Percentiles rank a stretch among this genome's conserved stretches.
phyloP scores from a whole-genome alignment of 2,329 filamentous ascomycete genomes.

The Paecilomyces formosus region DNA sequence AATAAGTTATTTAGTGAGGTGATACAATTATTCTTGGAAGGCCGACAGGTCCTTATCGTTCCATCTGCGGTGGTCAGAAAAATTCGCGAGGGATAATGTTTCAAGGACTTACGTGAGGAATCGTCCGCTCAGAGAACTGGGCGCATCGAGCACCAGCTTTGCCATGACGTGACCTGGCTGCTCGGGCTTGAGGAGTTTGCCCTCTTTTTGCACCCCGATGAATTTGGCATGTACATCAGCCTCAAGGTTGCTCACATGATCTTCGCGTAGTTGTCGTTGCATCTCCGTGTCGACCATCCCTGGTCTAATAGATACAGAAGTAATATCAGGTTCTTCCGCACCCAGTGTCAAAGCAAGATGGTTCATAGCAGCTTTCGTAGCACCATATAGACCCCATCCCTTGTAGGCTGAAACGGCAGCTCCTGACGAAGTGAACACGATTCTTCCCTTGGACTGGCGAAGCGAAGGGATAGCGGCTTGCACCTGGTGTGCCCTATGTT shows the following conservation, averaged over 20 bases:
- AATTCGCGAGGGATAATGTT: not conserved
- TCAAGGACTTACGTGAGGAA: conserved; percentile 47
- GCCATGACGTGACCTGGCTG: conserved; percentile 83
- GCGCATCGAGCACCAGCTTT: conserved; percentile 60
- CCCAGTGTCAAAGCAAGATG: conserved; percentile 67
- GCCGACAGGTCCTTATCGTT: conserved; percentile 34
- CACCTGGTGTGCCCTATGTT: conserved; percentile 42
- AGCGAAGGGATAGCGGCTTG: conserved; percentile 64
- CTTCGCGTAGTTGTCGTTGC: conserved; percentile 74
- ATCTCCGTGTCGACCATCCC: conserved; percentile 85
- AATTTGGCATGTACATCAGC: conserved; percentile 57
- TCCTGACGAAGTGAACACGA: conserved; percentile 75
- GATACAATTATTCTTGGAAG: conserved; percentile 31
- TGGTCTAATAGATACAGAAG: conserved; percentile 64
- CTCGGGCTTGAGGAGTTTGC: conserved; percentile 69
- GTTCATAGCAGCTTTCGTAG: conserved; percentile 76
- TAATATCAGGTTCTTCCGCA: conserved; percentile 69
- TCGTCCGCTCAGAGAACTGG: conserved; percentile 63
- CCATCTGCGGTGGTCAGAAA: conserved; percentile 30
- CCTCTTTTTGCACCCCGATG: conserved; percentile 59
- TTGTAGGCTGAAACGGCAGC: conserved; percentile 60
- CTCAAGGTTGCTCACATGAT: conserved; percentile 57
- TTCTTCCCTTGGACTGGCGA: conserved; percentile 59
- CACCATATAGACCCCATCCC: conserved; percentile 74
- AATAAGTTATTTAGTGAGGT: conserved; percentile 13